phyloP scores from a whole-genome alignment of 352 stramenopile genomes.

The Phytophthora brassicae region DNA sequence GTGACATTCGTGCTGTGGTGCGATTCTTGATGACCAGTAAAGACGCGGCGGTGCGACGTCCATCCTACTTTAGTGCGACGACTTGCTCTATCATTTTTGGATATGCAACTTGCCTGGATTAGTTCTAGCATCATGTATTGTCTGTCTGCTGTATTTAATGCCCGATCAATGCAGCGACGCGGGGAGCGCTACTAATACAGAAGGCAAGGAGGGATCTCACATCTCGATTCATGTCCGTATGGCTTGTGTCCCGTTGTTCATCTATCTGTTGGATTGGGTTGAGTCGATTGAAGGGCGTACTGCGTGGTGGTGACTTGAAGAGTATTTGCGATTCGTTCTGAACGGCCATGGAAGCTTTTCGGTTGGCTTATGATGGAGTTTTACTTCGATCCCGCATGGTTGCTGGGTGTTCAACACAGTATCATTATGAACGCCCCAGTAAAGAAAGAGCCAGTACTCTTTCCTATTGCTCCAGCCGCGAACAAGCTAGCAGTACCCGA shows the following conservation, averaged over 20 bases:
- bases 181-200: background rate
- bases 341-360: slow-evolving; percentile 78
- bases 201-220: slow-evolving; percentile 2
- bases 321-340: slow-evolving; percentile 66
- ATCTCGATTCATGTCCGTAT: slow-evolving; percentile 44
- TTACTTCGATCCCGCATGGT: slow-evolving; percentile 70
- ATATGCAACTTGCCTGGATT: slow-evolving; percentile 72
- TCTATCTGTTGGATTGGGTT: slow-evolving; percentile 79
- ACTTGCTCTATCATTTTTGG: slow-evolving; percentile 65
- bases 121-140: slow-evolving; percentile 80
- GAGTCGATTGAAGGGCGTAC: slow-evolving; percentile 81
- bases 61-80: slow-evolving; percentile 57
- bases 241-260: slow-evolving; percentile 64
- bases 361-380: slow-evolving; percentile 82
- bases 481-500: slow-evolving; percentile 38
- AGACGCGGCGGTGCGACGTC: slow-evolving; percentile 52
- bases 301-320: slow-evolving; percentile 83
- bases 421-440: slow-evolving; percentile 85
- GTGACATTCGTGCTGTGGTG: slow-evolving; percentile 63
- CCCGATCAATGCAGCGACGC: slow-evolving; percentile 21
- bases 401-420: slow-evolving; percentile 71
- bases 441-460: slow-evolving; percentile 71
- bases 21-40: slow-evolving; percentile 64
- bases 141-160: slow-evolving; percentile 67
- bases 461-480: slow-evolving; percentile 52